These are phyloP conservation scores for Isoetes taiwanensis DNA, from an alignment of 75 land plant genomes.

Conservation along the genomic window DNA sequence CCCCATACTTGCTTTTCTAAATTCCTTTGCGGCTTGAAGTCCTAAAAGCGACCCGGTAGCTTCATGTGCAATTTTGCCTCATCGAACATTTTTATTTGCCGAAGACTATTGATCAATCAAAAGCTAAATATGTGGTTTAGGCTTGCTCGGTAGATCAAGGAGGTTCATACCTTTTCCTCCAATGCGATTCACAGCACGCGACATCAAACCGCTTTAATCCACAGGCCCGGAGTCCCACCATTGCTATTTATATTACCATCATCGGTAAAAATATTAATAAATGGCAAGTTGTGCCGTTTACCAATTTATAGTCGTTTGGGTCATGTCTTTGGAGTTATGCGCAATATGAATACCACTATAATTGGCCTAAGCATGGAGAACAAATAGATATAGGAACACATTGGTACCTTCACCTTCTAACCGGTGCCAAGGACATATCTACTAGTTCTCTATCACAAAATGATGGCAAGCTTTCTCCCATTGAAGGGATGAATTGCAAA, in stretches of 20 bases:
- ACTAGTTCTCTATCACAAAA: conserved; percentile 79
- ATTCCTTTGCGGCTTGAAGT: no score
- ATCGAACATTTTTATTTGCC: no score
- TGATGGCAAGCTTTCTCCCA: conserved; percentile 71
- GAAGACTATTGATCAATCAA: no score
- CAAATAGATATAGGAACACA: no score
- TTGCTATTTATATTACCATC: conserved; percentile 81
- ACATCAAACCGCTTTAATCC: conserved; percentile 80
- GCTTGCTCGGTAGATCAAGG: no score
- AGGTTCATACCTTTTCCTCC: conserved; percentile 62
- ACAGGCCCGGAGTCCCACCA: conserved; percentile 73
- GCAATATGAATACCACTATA: conserved; percentile 4
- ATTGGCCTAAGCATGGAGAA: no score
- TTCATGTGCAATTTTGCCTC: no score
- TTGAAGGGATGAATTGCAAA: conserved; percentile 85
- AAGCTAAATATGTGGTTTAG: no score
- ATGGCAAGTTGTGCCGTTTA: conserved; percentile 73
- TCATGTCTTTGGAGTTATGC: conserved; percentile 99
- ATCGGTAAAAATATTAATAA: conserved; percentile 85
- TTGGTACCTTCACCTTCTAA: conserved; percentile 97
- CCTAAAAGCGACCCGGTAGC: no score
- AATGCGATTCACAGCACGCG: conserved; percentile 68
- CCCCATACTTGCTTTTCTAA: no score
- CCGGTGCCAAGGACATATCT: conserved; percentile 91
- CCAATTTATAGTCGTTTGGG: conserved; percentile 96